Percentiles rank a stretch among this genome's conserved stretches.
phyloP scores from a whole-genome alignment of 345 rosid genomes.

The Xanthoceras sorbifolium region DNA sequence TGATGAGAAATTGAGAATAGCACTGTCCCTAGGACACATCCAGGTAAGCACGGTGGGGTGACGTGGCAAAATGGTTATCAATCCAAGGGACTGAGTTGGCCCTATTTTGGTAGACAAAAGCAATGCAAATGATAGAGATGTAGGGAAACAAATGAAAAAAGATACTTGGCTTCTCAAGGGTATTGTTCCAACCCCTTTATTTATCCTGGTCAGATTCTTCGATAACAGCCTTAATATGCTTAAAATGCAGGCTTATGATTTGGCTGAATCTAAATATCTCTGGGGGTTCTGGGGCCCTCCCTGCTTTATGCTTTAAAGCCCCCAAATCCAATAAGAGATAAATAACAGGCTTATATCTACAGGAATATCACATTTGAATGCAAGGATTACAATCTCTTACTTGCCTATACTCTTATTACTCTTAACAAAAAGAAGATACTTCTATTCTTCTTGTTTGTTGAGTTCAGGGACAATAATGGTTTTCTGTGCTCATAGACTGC shows the following conservation, averaged over 20 bases:
- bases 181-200: constrained; percentile 52
- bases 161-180: constrained; percentile 82
- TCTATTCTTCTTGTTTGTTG: constrained; percentile 46
- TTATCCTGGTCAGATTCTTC: constrained; percentile 74
- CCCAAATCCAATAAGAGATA: constrained; percentile 52
- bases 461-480: constrained; percentile 44
- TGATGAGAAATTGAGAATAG: constrained; percentile 13
- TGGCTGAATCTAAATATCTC: constrained; percentile 61
- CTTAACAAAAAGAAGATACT: constrained; percentile 41
- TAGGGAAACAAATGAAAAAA: constrained; percentile 46
- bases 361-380: constrained; percentile 50
- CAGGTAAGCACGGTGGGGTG: constrained; percentile 40
- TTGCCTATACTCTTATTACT: constrained; percentile 40
- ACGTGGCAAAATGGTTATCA: constrained; percentile 35
- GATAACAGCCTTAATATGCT: constrained; percentile 67
- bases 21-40: constrained; percentile 23
- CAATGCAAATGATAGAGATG: constrained; percentile 46
- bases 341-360: constrained; percentile 54
- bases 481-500: constrained; percentile 40
- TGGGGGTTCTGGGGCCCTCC: constrained; percentile 51
- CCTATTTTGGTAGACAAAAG: constrained; percentile 47
- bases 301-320: constrained; percentile 62
- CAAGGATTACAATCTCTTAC: constrained; percentile 37
- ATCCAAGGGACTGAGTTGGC: constrained; percentile 35
- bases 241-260: constrained; percentile 55